Base-by-base conservation (phyloP, 495 filamentous ascomycete genomes). In the Hyaloscypha finlandica region DNA sequence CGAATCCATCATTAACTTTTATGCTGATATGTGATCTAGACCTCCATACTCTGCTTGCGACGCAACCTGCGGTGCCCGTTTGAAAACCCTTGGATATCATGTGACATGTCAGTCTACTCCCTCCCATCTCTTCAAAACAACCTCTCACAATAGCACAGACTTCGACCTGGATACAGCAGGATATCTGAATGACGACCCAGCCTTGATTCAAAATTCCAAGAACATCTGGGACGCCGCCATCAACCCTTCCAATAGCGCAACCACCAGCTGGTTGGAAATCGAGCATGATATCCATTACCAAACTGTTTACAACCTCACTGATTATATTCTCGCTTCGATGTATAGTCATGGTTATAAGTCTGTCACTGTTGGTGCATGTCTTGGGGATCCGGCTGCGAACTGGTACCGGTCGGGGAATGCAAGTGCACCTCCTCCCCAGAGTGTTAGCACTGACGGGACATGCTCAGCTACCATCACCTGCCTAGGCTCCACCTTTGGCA, bases 161-260 rank as follows among this genome's bases (percentile, higher is more conserved):
- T 93, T 92, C 71, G 85, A 94, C 66, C 80, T 96, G 33, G 92
- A 96, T 75, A 96, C 92, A 0, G 86, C 87, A 9, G 92, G 93
- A 64, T 96, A 90, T 68, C 79, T 88, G 31, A 83, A 94, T 62
- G 85, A 87, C 64, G 78, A 76, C 35, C 81, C 87, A 0, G 71
- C 70, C 2, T 64, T 81, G 65, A 93, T 93, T 64, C 89, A 92
- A 69, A 83, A 77, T 11, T 88, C 89, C 68, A 92, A 93, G 76
- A 84, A 92, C 70, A 90, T 88, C 66, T 92, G 89, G 75, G 84
- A 88, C 67, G 77, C 82, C 2, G 81, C 82, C 22, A 76, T 91
- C 35, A 79, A 78, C 31, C 70, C 76, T 20, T 80, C 79, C 4
- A 82, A 83, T 59, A 73, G 82, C 1, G 70, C 68, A 4, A 74